A percentile compares a stretch with the other conserved stretches of the same genome.
Conservation (phyloP, 2,329 filamentous ascomycete species). For the Penicillium brasilianum region DNA sequence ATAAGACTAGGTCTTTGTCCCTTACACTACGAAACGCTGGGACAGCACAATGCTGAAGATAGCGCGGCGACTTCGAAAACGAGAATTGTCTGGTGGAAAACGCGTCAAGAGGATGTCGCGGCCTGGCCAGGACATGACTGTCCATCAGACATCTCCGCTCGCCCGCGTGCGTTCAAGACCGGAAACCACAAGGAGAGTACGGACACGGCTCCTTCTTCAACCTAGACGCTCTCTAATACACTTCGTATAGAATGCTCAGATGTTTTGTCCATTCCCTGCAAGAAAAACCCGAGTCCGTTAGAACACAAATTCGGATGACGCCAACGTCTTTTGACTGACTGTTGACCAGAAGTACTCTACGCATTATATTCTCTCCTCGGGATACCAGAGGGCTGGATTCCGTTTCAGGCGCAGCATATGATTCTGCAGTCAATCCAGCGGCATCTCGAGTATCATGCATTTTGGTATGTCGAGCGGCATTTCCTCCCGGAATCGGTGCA, state of each 20-base stretch:
- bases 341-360: not conserved
- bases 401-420: not conserved
- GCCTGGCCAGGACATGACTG: not conserved
- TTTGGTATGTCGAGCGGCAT: conserved; percentile 1
- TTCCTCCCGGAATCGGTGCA: not conserved
- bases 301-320: conserved; percentile 2
- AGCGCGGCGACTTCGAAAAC: not conserved
- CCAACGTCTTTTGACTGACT: not conserved
- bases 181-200: not conserved
- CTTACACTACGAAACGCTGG: not conserved
- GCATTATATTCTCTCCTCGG: not conserved
- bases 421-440: not conserved
- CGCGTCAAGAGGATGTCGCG: not conserved
- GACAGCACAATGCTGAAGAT: not conserved
- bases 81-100: not conserved
- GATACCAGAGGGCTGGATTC: not conserved
- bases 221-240: conserved; percentile 1
- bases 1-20: not conserved
- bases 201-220: not conserved
- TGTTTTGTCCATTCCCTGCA: not conserved
- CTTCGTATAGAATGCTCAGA: conserved; percentile 1
- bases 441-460: too few species aligned
- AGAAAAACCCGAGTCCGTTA: not conserved
- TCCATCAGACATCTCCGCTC: not conserved
- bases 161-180: not conserved